Evolutionary conservation across 164 flowering plant genomes (phyloP).

Genomic region (Kalanchoe fedtschenkoi): DNA sequence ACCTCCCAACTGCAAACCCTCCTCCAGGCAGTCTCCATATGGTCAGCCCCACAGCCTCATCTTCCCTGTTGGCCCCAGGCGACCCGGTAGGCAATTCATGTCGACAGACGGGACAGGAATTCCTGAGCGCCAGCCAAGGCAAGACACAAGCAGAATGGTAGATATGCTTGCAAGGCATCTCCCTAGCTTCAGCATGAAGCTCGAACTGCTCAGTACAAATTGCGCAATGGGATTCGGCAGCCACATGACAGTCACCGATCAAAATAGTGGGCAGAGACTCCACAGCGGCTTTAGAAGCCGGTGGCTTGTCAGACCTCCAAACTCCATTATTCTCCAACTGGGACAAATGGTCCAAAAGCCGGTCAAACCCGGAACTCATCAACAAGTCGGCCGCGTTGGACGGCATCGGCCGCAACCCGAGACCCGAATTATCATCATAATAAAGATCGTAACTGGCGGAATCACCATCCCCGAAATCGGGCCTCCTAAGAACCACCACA

Average conservation of each 20-base stretch:
- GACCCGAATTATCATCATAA: constrained; percentile 68
- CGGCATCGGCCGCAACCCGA: constrained; percentile 69
- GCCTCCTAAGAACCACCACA: constrained; percentile 59
- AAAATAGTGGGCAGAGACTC: not conserved
- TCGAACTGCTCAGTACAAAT: constrained; percentile 4
- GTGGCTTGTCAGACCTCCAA: constrained; percentile 2
- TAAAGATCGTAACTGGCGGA: constrained; percentile 44
- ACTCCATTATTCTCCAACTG: constrained; percentile 4
- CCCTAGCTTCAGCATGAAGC: constrained; percentile 3
- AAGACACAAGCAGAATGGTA: constrained; percentile 5
- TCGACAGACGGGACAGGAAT: constrained; percentile 7
- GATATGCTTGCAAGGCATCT: constrained; percentile 8
- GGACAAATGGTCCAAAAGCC: constrained; percentile 1
- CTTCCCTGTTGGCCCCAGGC: not conserved
- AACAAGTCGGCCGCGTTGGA: constrained; percentile 13
- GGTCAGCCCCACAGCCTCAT: constrained; percentile 3
- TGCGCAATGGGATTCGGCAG: constrained; percentile 1
- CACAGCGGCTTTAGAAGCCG: constrained; percentile 5
- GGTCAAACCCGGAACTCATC: constrained; percentile 7
- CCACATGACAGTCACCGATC: constrained; percentile 3
- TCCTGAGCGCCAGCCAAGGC: constrained; percentile 4
- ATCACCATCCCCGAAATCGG: constrained; percentile 12
- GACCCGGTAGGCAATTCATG: constrained; percentile 4
- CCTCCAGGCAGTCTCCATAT: constrained; percentile 6
- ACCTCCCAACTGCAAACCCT: constrained; percentile 8